A percentile compares a stretch with the other conserved stretches of the same genome.
Evolutionary conservation across 164 flowering plant species (phyloP).

Genomic region (Berberis thunbergii): DNA sequence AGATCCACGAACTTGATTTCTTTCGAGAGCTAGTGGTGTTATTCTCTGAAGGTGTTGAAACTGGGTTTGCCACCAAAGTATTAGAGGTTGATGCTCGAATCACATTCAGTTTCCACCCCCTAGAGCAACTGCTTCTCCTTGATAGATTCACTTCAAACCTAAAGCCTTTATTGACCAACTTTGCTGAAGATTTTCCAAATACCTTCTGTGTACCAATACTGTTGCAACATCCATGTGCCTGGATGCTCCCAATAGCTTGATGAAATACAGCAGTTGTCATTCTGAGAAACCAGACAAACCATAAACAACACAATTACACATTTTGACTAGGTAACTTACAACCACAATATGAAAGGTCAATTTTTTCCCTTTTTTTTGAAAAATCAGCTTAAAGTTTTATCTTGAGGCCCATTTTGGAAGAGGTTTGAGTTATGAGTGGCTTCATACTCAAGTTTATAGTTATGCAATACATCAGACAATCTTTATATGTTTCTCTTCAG

Average conservation of each 20-base stretch:
- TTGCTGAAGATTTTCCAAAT: constrained; percentile 23
- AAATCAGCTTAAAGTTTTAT: neutral
- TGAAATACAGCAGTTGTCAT: constrained; percentile 58
- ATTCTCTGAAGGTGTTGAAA: constrained; percentile 37
- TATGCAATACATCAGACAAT: too few species aligned
- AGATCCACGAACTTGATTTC: constrained; percentile 56
- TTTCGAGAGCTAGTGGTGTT: constrained; percentile 32
- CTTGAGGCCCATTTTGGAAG: too few species aligned
- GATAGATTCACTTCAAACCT: constrained; percentile 16
- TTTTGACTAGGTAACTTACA: too few species aligned
- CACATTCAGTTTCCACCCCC: constrained; percentile 22
- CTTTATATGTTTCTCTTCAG: too few species aligned
- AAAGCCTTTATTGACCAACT: constrained; percentile 26
- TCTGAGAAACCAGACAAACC: constrained; percentile 23
- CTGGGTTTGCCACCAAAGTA: constrained; percentile 42
- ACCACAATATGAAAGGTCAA: too few species aligned
- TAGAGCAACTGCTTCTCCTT: constrained; percentile 20
- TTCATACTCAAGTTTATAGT: too few species aligned
- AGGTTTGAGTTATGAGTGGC: too few species aligned
- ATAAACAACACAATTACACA: neutral
- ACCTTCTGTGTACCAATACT: constrained; percentile 17
- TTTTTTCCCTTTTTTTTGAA: too few species aligned
- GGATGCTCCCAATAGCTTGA: constrained; percentile 36
- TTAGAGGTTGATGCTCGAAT: constrained; percentile 51
- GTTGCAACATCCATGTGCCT: constrained; percentile 24